phyloP scores from a whole-genome alignment of 1,139 yeast species.

The Pichia sp. region DNA sequence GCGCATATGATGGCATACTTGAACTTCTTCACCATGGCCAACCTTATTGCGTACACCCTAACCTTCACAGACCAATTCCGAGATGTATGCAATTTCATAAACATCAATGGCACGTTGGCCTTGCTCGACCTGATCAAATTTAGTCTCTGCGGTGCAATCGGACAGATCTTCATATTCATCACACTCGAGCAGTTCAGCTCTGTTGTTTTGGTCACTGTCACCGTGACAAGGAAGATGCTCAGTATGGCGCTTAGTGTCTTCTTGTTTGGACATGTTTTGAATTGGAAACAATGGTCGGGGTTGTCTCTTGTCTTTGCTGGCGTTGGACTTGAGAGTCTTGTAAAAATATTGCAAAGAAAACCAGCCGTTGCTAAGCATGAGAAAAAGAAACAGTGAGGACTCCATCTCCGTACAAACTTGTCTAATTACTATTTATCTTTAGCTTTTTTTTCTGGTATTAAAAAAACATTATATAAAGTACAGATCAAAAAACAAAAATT shows the following conservation, averaged over 20 bases:
- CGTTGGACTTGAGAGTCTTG: slow-evolving; percentile 60
- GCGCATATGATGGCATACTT: slow-evolving; percentile 84
- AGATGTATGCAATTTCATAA: slow-evolving; percentile 46
- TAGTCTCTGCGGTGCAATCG: slow-evolving; percentile 80
- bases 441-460: neutral
- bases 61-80: slow-evolving; percentile 47
- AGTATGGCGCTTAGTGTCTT: slow-evolving; percentile 88
- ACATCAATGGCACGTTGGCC: slow-evolving; percentile 43
- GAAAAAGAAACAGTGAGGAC: neutral
- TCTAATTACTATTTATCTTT: neutral
- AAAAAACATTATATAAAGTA: neutral
- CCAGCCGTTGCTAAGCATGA: slow-evolving; percentile 14
- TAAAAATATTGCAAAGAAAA: slow-evolving; percentile 33
- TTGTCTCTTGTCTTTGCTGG: slow-evolving; percentile 79
- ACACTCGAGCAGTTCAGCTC: slow-evolving; percentile 84
- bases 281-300: slow-evolving; percentile 69
- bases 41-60: slow-evolving; percentile 41
- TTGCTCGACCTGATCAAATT: slow-evolving; percentile 59
- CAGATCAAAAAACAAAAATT: neutral
- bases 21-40: slow-evolving; percentile 45
- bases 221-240: slow-evolving; percentile 93
- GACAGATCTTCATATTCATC: slow-evolving; percentile 85
- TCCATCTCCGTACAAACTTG: neutral
- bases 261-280: slow-evolving; percentile 73
- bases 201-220: slow-evolving; percentile 79